Evolutionary conservation across 441 rosid genomes (phyloP), one percentile per base, ranked within the genome.

Genomic region (Croton setiger): DNA sequence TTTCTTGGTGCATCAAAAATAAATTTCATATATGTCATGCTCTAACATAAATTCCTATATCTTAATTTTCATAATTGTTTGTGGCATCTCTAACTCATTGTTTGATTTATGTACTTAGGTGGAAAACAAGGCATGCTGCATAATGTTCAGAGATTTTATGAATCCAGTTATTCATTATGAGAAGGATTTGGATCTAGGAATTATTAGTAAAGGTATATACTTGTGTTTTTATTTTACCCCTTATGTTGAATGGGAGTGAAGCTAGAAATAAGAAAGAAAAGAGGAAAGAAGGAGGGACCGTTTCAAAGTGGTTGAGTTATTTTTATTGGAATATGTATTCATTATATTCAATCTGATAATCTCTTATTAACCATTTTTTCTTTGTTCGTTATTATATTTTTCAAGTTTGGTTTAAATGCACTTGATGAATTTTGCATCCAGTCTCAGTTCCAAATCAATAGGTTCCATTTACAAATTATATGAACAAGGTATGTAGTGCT

Each of bases 161-260:
- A 79, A 77, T 71, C 87, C 91, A 74, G 31, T 77, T 64, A 70
- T 77, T 71, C 85, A 77, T 79, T 73, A 76, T 66, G 85, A 82
- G 68, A 83, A 77, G 75, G 88, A 76, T 57, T 76, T 85, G 44
- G 87, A 92, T 78, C 64, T 85, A 48, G 85, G 75, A 73, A 68
- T 75, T 37, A 80, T 94, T 74, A 70, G 54, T 43, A 82, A 85
- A 90, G 98, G 99, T 94, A 77, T 76, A 67, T 67, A 55, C 21
- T 67, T 55, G 66, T 71, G 66, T 15, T 33, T 18, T 59, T 60
- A 8, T 44, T 64, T 49, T 49, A 48, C 31, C 31, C 31, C 31
- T 27, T 27, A 27, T 27, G 31, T 27, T 27, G 31, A 27, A 27
- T 27, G 31, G 31, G 31, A 27, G 31, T 27, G 31, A 27, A 27